Conservation (phyloP, 257 asterid genomes). For the Scutellaria baicalensis region DNA sequence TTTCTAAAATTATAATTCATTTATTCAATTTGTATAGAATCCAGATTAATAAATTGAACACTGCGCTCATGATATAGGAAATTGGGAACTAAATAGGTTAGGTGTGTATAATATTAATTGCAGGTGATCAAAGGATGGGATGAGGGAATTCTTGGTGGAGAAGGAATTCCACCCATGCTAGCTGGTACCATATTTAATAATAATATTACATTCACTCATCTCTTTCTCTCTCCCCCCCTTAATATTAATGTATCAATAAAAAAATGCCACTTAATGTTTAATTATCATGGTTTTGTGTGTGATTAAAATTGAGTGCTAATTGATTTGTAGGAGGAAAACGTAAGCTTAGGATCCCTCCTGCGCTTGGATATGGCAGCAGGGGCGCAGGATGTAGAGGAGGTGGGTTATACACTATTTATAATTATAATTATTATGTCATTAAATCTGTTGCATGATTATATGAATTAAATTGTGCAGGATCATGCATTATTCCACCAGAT, state of each 20-base stretch:
- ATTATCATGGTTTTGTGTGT: too few relatives aligned
- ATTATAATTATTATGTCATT: not conserved
- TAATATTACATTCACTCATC: too few relatives aligned
- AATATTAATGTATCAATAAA: too few relatives aligned
- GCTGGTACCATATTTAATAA: conserved; percentile 60
- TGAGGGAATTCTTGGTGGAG: conserved; percentile 83
- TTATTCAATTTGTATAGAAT: too few relatives aligned
- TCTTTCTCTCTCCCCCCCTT: too few relatives aligned
- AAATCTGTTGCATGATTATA: not conserved
- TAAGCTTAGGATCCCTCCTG: conserved; percentile 71
- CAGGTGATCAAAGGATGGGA: conserved; percentile 99
- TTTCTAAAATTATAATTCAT: too few relatives aligned
- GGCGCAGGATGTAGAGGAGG: conserved; percentile 96
- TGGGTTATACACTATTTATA: not conserved
- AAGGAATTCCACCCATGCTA: conserved; percentile 84
- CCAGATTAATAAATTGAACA: not conserved
- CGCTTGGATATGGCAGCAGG: conserved; percentile 72
- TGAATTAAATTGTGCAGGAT: conserved; percentile 34
- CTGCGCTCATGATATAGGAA: too few relatives aligned
- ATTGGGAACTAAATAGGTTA: not conserved
- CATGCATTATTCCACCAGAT: conserved; percentile 84
- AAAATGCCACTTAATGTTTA: too few relatives aligned
- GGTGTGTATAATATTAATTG: not conserved
- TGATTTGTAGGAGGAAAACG: conserved; percentile 71
- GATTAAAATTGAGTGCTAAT: not conserved